phyloP scores from a whole-genome alignment of 441 rosid species.

The Manihot esculenta region DNA sequence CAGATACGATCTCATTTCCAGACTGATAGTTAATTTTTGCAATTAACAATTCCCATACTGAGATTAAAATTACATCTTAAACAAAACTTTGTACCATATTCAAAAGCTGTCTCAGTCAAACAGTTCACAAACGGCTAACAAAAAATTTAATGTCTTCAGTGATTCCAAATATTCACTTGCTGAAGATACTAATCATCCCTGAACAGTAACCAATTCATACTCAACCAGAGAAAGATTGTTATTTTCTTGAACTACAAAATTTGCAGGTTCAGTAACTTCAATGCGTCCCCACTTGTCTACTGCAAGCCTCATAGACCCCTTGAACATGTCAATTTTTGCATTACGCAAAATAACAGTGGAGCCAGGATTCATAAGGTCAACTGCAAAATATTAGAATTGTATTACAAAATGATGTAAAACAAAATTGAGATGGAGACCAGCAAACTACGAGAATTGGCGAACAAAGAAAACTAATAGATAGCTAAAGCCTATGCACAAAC shows the following conservation, averaged over 20 bases:
- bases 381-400: constrained; percentile 33
- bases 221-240: constrained; percentile 87
- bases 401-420: background rate
- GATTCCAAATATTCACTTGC: constrained; percentile 31
- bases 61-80: constrained; percentile 22
- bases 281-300: constrained; percentile 95
- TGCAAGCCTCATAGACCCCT: constrained; percentile 87
- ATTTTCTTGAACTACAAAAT: constrained; percentile 55
- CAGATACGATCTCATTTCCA: constrained; percentile 15
- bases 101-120: constrained; percentile 22
- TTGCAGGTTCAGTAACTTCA: constrained; percentile 65
- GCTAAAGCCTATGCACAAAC: background rate
- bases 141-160: constrained; percentile 24
- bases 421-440: background rate
- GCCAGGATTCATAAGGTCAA: constrained; percentile 65
- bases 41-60: constrained; percentile 16
- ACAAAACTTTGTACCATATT: constrained; percentile 23
- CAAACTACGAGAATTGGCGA: background rate
- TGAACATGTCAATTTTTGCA: constrained; percentile 95
- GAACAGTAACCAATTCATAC: constrained; percentile 75
- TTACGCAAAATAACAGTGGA: constrained; percentile 70
- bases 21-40: constrained; percentile 8
- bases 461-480: background rate
- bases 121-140: constrained; percentile 24
- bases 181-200: constrained; percentile 40